Evolutionary conservation across 2,329 filamentous ascomycete genomes (phyloP).

Genomic region (Paecilomyces sp.): DNA sequence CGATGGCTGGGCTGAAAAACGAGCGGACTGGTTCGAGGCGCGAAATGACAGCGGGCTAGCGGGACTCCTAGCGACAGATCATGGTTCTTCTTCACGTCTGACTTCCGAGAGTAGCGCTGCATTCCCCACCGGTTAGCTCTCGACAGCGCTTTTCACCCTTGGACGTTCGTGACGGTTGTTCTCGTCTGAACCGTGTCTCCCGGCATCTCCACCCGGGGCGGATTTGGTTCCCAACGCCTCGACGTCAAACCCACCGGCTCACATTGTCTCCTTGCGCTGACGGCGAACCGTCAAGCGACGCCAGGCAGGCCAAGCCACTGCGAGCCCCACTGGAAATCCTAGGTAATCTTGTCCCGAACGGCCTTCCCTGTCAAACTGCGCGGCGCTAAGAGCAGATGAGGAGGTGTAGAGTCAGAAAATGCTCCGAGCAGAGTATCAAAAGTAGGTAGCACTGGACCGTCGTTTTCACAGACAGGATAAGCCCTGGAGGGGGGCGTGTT

Average conservation of each 20-base stretch:
- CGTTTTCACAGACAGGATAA: not conserved
- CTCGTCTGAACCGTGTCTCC: not conserved
- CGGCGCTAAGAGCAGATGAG: not conserved
- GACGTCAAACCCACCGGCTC: conserved; percentile 1
- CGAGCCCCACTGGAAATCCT: conserved; percentile 16
- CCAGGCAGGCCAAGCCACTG: conserved; percentile 13
- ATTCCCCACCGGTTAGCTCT: not conserved
- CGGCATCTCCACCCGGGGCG: not conserved
- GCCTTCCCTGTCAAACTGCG: not conserved
- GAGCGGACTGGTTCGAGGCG: not conserved
- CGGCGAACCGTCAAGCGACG: conserved; percentile 1
- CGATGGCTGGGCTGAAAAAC: not conserved
- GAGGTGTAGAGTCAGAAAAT: not conserved
- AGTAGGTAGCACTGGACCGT: not conserved
- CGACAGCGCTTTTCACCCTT: not conserved
- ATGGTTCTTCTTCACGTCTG: conserved; percentile 1
- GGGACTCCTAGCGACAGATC: not conserved
- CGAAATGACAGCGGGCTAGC: conserved; percentile 1
- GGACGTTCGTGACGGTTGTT: not conserved
- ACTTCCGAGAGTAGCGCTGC: not conserved
- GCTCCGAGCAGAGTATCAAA: not conserved
- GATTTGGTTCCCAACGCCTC: conserved; percentile 7
- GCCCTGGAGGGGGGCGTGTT: not conserved
- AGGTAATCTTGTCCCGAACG: conserved; percentile 19
- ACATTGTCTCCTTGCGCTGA: not conserved